These are phyloP conservation scores for Globisporangium mamillatum DNA, from an alignment of 352 stramenopile species.

Conservation along the genomic window DNA sequence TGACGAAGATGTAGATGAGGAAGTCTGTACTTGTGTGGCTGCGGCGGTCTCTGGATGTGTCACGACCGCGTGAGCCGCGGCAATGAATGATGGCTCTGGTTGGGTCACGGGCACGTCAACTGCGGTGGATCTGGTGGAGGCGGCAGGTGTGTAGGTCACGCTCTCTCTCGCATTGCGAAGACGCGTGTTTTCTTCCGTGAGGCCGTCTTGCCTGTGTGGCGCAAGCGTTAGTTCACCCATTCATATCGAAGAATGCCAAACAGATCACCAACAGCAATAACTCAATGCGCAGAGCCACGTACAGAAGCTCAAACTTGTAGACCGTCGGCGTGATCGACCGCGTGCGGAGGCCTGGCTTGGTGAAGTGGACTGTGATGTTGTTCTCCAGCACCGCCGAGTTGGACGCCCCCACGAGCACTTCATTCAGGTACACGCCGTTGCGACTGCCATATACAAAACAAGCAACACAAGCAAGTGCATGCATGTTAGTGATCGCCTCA, in stretches of 20 bases:
- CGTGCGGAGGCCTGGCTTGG: slow-evolving; percentile 37
- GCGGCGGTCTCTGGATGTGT: too few relatives aligned
- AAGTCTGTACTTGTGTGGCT: not conserved
- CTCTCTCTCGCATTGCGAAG: slow-evolving; percentile 6
- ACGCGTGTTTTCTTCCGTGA: slow-evolving; percentile 5
- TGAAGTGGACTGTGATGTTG: slow-evolving; percentile 70
- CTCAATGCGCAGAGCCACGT: slow-evolving; percentile 18
- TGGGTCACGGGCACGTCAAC: not conserved
- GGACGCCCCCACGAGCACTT: slow-evolving; percentile 44
- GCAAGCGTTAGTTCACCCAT: not conserved
- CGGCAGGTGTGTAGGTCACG: not conserved
- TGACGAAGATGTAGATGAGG: not conserved
- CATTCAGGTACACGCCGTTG: slow-evolving; percentile 75
- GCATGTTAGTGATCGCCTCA: not conserved
- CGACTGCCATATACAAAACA: slow-evolving; percentile 27
- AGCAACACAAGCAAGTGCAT: not conserved
- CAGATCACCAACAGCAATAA: not conserved
- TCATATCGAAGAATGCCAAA: too few relatives aligned
- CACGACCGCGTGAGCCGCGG: too few relatives aligned
- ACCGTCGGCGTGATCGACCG: slow-evolving; percentile 35
- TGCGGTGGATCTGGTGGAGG: not conserved
- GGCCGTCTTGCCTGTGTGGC: not conserved
- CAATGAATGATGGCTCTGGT: not conserved
- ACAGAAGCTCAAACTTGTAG: slow-evolving; percentile 72
- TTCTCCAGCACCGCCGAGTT: slow-evolving; percentile 26